Conservation (phyloP, 169 alveolate genomes). For the Plasmodium cynomolgi region DNA sequence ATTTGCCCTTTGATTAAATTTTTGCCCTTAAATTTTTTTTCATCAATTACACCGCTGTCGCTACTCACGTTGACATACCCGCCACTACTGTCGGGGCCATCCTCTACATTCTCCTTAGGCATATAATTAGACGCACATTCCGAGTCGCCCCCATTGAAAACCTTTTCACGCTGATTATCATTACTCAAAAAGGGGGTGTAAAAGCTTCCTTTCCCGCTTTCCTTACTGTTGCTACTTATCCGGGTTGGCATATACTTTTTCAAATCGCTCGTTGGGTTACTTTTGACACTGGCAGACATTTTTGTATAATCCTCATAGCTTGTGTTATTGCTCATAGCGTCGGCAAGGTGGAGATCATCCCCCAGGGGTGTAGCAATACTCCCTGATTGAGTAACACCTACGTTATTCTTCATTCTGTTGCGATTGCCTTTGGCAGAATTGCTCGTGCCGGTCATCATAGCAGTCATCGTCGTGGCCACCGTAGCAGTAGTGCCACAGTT, state of each 20-base stretch:
- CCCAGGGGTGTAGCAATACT: background rate
- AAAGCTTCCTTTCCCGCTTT: background rate
- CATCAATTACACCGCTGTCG: slow-evolving; percentile 1
- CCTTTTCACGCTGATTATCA: background rate
- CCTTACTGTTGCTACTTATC: background rate
- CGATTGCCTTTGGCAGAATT: background rate
- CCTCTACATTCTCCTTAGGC: background rate
- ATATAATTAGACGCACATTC: background rate
- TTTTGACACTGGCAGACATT: background rate
- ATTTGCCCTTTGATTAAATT: background rate
- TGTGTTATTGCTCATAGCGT: background rate
- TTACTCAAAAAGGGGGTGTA: background rate
- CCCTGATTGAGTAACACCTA: background rate
- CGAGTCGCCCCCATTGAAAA: background rate
- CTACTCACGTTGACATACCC: background rate
- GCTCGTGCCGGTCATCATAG: background rate
- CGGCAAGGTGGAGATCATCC: background rate
- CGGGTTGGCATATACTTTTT: background rate
- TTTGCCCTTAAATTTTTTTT: background rate
- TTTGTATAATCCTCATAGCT: background rate
- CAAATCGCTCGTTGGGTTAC: background rate
- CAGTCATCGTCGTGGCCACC: background rate
- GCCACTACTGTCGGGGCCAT: background rate
- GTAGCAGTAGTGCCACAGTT: background rate
- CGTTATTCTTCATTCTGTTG: background rate